Evolutionary conservation across 768 basidiomycete genomes (phyloP).

Genomic region (Kondoa malvinella): DNA sequence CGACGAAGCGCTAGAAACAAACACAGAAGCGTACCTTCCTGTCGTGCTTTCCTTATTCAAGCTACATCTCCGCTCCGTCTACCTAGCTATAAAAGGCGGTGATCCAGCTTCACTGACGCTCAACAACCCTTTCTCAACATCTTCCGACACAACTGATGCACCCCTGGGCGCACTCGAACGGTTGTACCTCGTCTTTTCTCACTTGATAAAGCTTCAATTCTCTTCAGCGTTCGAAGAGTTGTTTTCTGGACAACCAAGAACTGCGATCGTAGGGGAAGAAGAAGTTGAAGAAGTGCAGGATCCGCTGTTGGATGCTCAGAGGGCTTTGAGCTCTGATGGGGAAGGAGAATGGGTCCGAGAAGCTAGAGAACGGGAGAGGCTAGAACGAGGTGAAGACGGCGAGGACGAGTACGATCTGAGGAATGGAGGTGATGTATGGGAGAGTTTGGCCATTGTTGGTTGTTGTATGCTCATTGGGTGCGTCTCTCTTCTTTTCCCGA

Average conservation of each 20-base stretch:
- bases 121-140: background rate
- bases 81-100: constrained; percentile 19
- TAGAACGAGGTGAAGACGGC: background rate
- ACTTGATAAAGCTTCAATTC: too few relatives aligned
- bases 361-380: background rate
- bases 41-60: constrained; percentile 65
- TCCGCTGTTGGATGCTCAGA: background rate
- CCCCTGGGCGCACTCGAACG: too few relatives aligned
- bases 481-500: background rate
- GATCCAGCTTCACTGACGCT: constrained; percentile 18
- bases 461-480: constrained; percentile 2
- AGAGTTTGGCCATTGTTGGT: background rate
- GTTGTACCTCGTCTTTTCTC: too few relatives aligned
- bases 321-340: background rate
- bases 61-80: constrained; percentile 64
- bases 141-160: background rate
- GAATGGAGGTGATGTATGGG: background rate
- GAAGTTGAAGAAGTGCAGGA: background rate
- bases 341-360: background rate
- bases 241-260: background rate
- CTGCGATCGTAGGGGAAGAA: background rate
- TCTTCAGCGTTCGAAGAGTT: too few relatives aligned
- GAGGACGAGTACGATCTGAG: background rate
- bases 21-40: constrained; percentile 73
- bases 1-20: constrained; percentile 72